Evolutionary conservation across 176 grass and related monocot species (phyloP), one percentile per base, ranked within the genome.

Genomic region (Miscanthus lutarioriparius): DNA sequence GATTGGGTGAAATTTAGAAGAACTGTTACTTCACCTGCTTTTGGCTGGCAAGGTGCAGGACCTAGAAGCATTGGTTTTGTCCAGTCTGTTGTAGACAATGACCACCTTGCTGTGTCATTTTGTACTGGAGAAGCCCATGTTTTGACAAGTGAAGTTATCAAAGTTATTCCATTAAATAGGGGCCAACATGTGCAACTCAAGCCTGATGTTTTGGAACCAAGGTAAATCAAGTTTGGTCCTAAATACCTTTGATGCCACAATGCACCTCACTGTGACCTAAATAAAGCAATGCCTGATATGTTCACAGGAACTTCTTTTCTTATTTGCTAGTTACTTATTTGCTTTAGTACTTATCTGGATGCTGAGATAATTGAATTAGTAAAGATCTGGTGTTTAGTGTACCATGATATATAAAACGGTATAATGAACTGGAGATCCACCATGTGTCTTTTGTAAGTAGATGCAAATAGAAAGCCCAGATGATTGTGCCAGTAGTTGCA

Each of bases 1-100:
- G 91, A 99, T 83, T 99, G 97, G 97, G 97, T 99, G 63, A 96
- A 94, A 88, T 96, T 94, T 88, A 99, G 88, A 92, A 94, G 93
- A 86, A 92, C 40, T 58, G 67, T 96, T 64, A 87, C 85, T 19
- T 85, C 74, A 78, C 97, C 97, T 10, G 56, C 90, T 80, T 94
- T 89, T 87, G 97, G 91, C 78, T 99, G 93, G 97, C 97, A 96
- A 92, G 90, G 93, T 79, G 91, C 97, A 82, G 94, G 83, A 77
- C 83, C 85, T 72, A 96, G 77, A 89, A 99, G 93, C 67, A 86
- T 99, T 85, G 97, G 97, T 69, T 99, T 99, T 92, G 97, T 99
- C 59, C 93, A 96, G 72, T 90, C 80, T 89, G 71, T 99, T 64
- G 77, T 86, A 37, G 91, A 92, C 77, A 74, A 84, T 70, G 90